A percentile compares a stretch with the other conserved stretches of the same genome.
Conservation (phyloP, 768 basidiomycete genomes). For the Pilatotrama ljubarskyi region DNA sequence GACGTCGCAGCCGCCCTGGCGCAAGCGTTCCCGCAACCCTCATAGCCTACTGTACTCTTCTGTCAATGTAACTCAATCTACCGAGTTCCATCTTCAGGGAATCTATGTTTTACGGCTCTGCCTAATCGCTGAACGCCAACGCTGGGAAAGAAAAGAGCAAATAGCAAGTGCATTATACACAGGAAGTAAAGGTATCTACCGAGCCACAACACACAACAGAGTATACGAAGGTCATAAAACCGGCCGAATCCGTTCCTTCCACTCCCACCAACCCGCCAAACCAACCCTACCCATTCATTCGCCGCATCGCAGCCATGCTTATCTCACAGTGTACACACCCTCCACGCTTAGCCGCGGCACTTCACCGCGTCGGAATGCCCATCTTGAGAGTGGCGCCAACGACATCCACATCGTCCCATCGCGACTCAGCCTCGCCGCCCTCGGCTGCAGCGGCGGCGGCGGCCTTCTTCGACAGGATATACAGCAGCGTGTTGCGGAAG, state of each 20-base stretch:
- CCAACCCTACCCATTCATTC: no score
- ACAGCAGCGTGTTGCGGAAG: conserved; percentile 85
- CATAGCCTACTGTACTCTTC: conserved; percentile 12
- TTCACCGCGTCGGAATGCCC: conserved; percentile 49
- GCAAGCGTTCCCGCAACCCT: conserved; percentile 28
- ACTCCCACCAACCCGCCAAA: no score
- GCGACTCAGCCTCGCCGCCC: conserved; percentile 36
- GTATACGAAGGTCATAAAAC: not conserved
- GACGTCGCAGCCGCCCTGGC: conserved; percentile 39
- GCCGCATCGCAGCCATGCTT: not conserved
- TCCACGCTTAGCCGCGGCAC: not conserved
- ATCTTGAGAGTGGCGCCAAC: conserved; percentile 89
- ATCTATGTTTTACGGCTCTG: no score
- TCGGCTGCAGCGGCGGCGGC: conserved; percentile 45
- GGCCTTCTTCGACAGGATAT: conserved; percentile 79
- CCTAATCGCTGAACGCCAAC: no score
- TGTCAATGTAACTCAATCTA: not conserved
- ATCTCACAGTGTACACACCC: not conserved
- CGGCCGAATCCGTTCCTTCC: conserved; percentile 8
- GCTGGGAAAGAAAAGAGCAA: conserved; percentile 7
- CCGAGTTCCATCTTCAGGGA: no score
- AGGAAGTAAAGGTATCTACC: conserved; percentile 21
- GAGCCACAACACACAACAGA: conserved; percentile 18
- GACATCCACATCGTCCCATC: conserved; percentile 89
- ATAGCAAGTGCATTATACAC: conserved; percentile 19